A percentile compares a stretch with the other conserved stretches of the same genome.
These are phyloP conservation scores for Colletotrichum trifolii DNA, from an alignment of 2,329 filamentous ascomycete species.

Conservation along the genomic window DNA sequence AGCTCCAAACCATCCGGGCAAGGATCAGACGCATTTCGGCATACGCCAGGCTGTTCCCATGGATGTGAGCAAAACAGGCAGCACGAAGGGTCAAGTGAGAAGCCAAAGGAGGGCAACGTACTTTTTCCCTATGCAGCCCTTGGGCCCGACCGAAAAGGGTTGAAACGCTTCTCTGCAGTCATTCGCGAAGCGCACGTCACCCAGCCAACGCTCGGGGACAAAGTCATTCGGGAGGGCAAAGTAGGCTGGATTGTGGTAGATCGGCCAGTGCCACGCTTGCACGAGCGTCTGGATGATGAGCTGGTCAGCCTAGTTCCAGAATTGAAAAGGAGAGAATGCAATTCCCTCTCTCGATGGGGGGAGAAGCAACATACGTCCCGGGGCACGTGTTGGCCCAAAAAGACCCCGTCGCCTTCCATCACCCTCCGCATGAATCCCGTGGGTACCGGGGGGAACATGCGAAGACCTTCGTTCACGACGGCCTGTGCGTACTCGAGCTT, in stretches of 20 bases:
- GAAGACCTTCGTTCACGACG: slow-evolving; percentile 50
- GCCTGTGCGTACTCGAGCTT: slow-evolving; percentile 49
- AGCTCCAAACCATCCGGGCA: slow-evolving; percentile 52
- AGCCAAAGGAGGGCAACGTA: slow-evolving; percentile 42
- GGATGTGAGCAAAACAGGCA: not conserved
- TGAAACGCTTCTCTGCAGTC: slow-evolving; percentile 58
- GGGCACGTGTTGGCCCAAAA: slow-evolving; percentile 46
- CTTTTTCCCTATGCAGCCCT: slow-evolving; percentile 63
- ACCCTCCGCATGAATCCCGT: slow-evolving; percentile 11
- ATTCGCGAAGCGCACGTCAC: slow-evolving; percentile 26
- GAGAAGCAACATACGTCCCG: slow-evolving; percentile 43
- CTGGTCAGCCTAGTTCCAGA: not conserved
- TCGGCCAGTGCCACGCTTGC: slow-evolving; percentile 41
- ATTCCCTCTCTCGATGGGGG: not conserved
- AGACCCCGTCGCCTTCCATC: slow-evolving; percentile 41
- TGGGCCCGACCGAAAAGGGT: slow-evolving; percentile 59
- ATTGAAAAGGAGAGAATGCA: too few relatives aligned
- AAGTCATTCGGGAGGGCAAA: slow-evolving; percentile 48
- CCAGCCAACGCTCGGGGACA: slow-evolving; percentile 58
- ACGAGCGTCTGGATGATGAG: slow-evolving; percentile 29
- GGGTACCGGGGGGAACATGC: slow-evolving; percentile 47
- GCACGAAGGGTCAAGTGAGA: not conserved
- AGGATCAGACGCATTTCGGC: slow-evolving; percentile 61
- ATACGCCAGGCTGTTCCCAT: slow-evolving; percentile 50
- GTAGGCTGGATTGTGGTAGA: slow-evolving; percentile 44